Base-by-base conservation (phyloP, 192 early-diverging fungal species). In the Coemansia sp. region DNA sequence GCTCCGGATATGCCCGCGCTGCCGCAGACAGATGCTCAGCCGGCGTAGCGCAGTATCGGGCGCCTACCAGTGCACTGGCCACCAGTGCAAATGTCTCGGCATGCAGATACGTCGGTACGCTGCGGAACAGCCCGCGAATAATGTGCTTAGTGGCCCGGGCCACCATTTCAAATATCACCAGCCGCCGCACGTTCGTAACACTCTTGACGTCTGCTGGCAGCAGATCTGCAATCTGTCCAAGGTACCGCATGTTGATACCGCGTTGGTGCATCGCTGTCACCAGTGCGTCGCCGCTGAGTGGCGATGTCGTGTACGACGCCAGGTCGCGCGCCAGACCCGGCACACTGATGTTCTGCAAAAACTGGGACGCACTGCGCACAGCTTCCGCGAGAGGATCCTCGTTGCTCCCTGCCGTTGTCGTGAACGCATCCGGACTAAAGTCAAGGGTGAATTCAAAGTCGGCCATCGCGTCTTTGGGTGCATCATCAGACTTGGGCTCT, bases 181-280 rank as follows among this genome's bases (percentile, higher is more conserved):
- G 74, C 4, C 87, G 82, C 65, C 87, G 55, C 37, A 80, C 66
- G 50, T 70, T 74, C 17, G 25, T 31, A 11, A 54, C 64, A 38
- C 56, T 61, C 5, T 69, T 67, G 23, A 47, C 54, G 4, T 68
- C 65, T 17, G 56, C 49, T 6, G 92, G 83, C 31, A 95, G 79
- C 21, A 90, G 62, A 39, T 78, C 57, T 17, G 87, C 87, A 4
- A 96, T 84, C 48, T 77, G 85, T 8, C 95, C 96, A 21, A 99
- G 84, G 67, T 96, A 98, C 29, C 97, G 88, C 92, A 98, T 97
- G 77, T 98, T 97, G 80, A 99, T 90, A 64, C 97, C 97, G 39
- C 92, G 92, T 49, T 87, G 89, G 78, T 98, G 97, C 85, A 98
- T 88, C 5, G 87, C 82, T 60, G 81, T 84, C 10, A 88, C 88